Evolutionary conservation across 371 early-diverging fungal species (phyloP), one percentile per base, ranked within the genome.

Genomic region (Mucor circinelloides): DNA sequence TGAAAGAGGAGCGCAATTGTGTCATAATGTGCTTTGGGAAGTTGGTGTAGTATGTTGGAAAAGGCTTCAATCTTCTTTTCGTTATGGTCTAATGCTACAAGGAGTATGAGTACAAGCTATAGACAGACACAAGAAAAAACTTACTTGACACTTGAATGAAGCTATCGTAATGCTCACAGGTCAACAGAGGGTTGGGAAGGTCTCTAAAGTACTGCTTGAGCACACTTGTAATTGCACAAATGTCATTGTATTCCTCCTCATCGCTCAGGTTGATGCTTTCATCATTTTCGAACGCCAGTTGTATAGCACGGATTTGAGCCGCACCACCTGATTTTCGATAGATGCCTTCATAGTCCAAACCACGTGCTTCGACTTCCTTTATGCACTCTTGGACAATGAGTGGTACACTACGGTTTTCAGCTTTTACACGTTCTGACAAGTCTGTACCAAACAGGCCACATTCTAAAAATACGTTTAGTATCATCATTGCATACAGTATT

Each of bases 171-270:
- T 92, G 79, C 42, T 91, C 90, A 75, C 76, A 91, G 0, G 97
- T 95, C 60, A 99, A 77, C 23, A 99, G 71, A 2, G 99, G 99
- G 58, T 95, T 91, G 0, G 98, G 97, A 70, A 97, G 66, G 40
- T 94, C 94, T 40, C 99, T 87, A 56, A 99, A 88, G 68, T 96
- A 99, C 71, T 97, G 97, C 74, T 97, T 97, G 60, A 99, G 82
- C 13, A 97, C 89, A 65, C 97, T 95, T 2, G 99, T 97, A 21
- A 97, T 87, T 10, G 90, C 85, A 58, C 89, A 83, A 38, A 91
- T 84, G 69, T 89, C 90, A 61, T 86, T 86, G 64, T 80, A 83
- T 52, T 87, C 74, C 8, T 81, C 76, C 6, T 81, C 74, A 57
- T 88, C 84, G 54, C 74, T 76, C 4, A 93, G 60, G 61, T 89